Base-by-base conservation (phyloP, 73 alveolate species). In the Paramecium caudatum region DNA sequence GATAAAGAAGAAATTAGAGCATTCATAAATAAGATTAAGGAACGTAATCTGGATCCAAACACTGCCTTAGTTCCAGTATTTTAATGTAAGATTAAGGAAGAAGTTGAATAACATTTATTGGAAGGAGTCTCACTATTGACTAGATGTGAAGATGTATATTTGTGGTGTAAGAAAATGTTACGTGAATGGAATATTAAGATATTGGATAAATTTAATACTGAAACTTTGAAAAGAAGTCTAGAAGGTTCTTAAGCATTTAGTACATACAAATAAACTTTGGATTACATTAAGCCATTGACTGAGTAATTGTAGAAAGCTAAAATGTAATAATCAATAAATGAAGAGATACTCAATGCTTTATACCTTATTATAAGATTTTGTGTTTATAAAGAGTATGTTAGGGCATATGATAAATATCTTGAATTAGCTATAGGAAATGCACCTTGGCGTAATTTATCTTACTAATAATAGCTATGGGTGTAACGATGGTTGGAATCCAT, bases 401-500 rank as follows among this genome's bases (percentile, higher is more conserved):
- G 93, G 83, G 99, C 99, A 32, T 94, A 98, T 94, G 98, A 96
- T 87, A 95, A 96, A 85, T 97, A 97, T 91, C 91, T 96, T 48
- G 99, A 95, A 49, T 92, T 98, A 47, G 98, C 99, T 33, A 98
- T 98, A 68, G 99, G 99, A 43, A 97, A 96, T 95, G 99, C 99
- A 7, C 98, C 99, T 7, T 98, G 99, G 99, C 99, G 88, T 74
- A 74, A n/a, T 8, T 4, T 3, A 41, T 39, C 21, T 15, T 10
- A 3, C n/a, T 21, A 1, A 43, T 36, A 1, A n/a, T 37, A 74
- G 88, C 99, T 4, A 96, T 98, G 99, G 99, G 99, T 25, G 98
- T 98, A 3, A 98, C 99, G 9, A 97, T 96, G 99, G 99, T 98
- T 12, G 99, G 99, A 33, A 97, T 98, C 32, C 99, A 98, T 95